These are phyloP conservation scores for Fusarium sp. DNA, from an alignment of 2,329 filamentous ascomycete species.

Conservation along the genomic window DNA sequence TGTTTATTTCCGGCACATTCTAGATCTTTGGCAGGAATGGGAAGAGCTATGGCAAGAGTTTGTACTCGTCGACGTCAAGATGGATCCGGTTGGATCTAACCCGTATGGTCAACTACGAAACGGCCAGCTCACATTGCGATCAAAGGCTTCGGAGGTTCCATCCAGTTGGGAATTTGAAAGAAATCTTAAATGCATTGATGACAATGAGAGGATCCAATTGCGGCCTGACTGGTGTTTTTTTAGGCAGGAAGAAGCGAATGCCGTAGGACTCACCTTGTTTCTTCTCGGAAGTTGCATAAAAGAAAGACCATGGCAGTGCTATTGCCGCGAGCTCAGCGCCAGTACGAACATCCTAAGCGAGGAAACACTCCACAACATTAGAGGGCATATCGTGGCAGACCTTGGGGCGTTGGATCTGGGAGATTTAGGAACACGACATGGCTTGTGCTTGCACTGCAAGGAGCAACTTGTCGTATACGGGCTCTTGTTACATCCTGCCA, in stretches of 20 bases:
- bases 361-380: too few relatives aligned
- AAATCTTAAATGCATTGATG: not conserved
- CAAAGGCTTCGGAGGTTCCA: not conserved
- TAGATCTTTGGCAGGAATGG: not conserved
- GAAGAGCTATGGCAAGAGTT: not conserved
- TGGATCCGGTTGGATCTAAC: not conserved
- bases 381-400: not conserved
- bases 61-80: not conserved
- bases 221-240: not conserved
- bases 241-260: not conserved
- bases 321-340: not conserved
- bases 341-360: not conserved
- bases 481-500: not conserved
- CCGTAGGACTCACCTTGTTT: not conserved
- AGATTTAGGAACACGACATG: not conserved
- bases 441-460: not conserved
- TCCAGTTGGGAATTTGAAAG: not conserved
- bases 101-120: not conserved
- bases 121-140: not conserved
- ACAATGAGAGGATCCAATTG: not conserved
- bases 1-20: fast-evolving
- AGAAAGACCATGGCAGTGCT: not conserved
- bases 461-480: not conserved
- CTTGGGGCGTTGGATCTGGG: not conserved
- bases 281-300: not conserved